Conservation (phyloP, 345 rosid species). For the Eucalyptus curtisii region DNA sequence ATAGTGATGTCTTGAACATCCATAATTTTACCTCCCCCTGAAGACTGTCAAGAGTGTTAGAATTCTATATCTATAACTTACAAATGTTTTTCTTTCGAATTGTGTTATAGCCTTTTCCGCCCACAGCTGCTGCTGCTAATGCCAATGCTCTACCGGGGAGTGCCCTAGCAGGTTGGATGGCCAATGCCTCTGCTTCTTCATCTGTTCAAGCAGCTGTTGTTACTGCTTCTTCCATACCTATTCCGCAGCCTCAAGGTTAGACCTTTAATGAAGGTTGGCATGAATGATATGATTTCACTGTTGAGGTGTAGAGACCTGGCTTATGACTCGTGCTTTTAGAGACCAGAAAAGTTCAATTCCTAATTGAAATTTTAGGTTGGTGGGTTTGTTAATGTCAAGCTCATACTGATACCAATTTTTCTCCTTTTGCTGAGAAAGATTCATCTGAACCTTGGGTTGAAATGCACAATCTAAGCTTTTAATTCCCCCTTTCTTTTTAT, state of each 20-base stretch:
- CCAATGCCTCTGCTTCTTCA: conserved; percentile 67
- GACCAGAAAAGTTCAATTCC: not conserved
- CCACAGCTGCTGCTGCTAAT: conserved; percentile 32
- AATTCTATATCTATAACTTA: not conserved
- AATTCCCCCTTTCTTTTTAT: not conserved
- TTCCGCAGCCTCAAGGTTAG: conserved; percentile 68
- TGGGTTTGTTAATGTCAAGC: not conserved
- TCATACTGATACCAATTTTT: not conserved
- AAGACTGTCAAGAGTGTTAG: not conserved
- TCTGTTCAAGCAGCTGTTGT: conserved; percentile 85
- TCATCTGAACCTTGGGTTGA: not conserved
- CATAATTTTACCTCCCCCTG: not conserved
- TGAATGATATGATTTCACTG: not conserved
- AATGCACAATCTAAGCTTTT: not conserved
- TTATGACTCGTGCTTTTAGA: not conserved
- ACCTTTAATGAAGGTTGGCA: not conserved
- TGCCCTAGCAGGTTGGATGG: conserved; percentile 85
- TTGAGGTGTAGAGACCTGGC: not conserved
- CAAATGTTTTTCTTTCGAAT: not conserved
- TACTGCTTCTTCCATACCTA: conserved; percentile 66
- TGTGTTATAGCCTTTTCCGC: conserved; percentile 43
- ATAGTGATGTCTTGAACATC: not conserved
- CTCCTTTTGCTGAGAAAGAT: not conserved
- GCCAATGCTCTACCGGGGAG: conserved; percentile 39
- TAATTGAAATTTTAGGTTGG: not conserved